Evolutionary conservation across 305 asterid genomes (phyloP).

Genomic region (Salvia sclarea): DNA sequence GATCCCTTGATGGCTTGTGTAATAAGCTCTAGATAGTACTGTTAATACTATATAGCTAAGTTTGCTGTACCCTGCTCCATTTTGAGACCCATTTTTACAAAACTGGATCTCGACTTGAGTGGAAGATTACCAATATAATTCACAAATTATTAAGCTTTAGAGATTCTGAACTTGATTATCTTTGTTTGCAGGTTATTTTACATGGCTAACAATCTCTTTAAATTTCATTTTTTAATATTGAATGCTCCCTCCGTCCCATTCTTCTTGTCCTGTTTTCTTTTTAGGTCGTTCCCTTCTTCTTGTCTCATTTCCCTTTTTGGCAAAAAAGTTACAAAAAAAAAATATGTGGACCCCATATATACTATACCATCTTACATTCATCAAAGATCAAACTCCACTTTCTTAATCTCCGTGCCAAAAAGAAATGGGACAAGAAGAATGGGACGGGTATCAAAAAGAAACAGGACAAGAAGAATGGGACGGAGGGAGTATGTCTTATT

Average conservation of each 20-base stretch:
- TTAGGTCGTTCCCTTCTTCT: too few species aligned
- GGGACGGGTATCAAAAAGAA: too few species aligned
- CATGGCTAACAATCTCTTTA: conserved; percentile 15
- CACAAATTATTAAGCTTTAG: conserved; percentile 11
- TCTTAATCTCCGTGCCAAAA: too few species aligned
- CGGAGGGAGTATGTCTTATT: conserved; percentile 17
- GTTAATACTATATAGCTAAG: background rate
- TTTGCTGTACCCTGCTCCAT: conserved; percentile 19
- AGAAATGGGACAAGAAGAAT: too few species aligned
- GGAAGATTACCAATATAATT: conserved; percentile 23
- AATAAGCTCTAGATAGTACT: conserved; percentile 17
- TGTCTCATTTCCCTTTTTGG: too few species aligned
- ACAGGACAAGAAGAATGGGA: too few species aligned
- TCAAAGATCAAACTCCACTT: too few species aligned
- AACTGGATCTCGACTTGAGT: conserved; percentile 21
- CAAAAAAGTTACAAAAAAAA: too few species aligned
- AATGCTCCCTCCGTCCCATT: too few species aligned
- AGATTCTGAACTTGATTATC: conserved; percentile 20
- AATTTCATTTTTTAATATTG: conserved; percentile 19
- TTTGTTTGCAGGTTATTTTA: background rate
- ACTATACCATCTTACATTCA: too few species aligned
- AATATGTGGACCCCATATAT: too few species aligned
- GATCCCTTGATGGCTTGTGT: conserved; percentile 14
- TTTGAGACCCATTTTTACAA: conserved; percentile 10
- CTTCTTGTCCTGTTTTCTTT: too few species aligned